Conservation (phyloP, 2,329 filamentous ascomycete genomes). For the Aschersonia sp. region DNA sequence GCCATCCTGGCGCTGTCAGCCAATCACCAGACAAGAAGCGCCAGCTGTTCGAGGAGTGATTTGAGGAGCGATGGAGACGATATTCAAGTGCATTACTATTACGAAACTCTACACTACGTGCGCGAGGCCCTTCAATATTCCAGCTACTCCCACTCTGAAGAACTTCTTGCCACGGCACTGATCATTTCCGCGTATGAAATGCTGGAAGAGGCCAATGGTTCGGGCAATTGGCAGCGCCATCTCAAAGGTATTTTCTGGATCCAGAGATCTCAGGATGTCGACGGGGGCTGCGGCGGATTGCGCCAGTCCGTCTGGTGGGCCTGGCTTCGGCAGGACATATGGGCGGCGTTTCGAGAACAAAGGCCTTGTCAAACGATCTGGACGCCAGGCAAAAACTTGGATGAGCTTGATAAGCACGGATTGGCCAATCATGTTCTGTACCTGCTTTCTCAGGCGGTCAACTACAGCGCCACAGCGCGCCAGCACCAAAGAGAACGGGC, state of each 20-base stretch:
- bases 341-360: conserved; percentile 46
- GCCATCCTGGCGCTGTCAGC: conserved; percentile 40
- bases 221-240: conserved; percentile 40
- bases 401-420: conserved; percentile 34
- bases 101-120: conserved; percentile 47
- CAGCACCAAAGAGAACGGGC: conserved; percentile 12
- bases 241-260: conserved; percentile 54
- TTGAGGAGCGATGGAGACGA: conserved; percentile 7
- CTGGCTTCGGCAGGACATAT: conserved; percentile 51
- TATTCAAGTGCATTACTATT: conserved; percentile 34
- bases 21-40: conserved; percentile 18
- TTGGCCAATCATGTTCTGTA: conserved; percentile 38
- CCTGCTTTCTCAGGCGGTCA: conserved; percentile 30
- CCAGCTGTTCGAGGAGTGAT: not conserved
- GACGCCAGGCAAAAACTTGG: conserved; percentile 33
- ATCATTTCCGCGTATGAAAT: conserved; percentile 52
- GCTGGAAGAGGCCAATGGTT: conserved; percentile 40
- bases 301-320: conserved; percentile 49
- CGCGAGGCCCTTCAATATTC: conserved; percentile 43
- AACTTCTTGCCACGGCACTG: conserved; percentile 43
- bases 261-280: conserved; percentile 44
- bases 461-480: not conserved
- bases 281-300: conserved; percentile 42
- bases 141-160: conserved; percentile 26
- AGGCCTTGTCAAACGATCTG: conserved; percentile 43